These are phyloP conservation scores for Suillus bovinus DNA, from an alignment of 768 basidiomycete species.

Conservation along the genomic window DNA sequence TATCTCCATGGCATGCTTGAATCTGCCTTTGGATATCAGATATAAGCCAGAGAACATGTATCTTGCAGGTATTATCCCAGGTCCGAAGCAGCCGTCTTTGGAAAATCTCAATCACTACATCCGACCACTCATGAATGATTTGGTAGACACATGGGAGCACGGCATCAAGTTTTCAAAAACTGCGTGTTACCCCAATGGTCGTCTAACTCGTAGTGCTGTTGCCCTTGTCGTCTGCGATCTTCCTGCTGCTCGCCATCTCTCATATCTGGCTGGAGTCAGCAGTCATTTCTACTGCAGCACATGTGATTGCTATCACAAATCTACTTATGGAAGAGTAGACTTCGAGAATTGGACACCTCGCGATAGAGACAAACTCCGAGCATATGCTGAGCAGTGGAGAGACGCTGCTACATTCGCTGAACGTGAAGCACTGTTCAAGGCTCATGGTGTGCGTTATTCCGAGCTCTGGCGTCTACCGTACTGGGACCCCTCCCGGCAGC, in stretches of 20 bases:
- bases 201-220: slow-evolving; percentile 17
- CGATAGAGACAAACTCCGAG: slow-evolving; percentile 11
- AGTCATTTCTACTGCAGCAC: slow-evolving; percentile 30
- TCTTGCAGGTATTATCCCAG: no score
- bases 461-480: slow-evolving; percentile 20
- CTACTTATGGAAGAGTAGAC: slow-evolving; percentile 5
- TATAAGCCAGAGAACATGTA: no score
- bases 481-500: slow-evolving; percentile 17
- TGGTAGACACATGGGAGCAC: slow-evolving; percentile 16
- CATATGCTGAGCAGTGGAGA: slow-evolving; percentile 14
- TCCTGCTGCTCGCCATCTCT: slow-evolving; percentile 22
- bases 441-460: slow-evolving; percentile 18
- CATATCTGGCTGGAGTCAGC: slow-evolving; percentile 24
- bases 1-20: no score
- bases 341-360: slow-evolving; percentile 15
- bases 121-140: slow-evolving; percentile 10
- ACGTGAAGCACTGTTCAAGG: slow-evolving; percentile 8
- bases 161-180: slow-evolving; percentile 21
- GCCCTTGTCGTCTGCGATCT: slow-evolving; percentile 33
- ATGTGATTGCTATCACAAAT: slow-evolving; percentile 23
- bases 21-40: no score
- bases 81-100: no score
- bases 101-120: no score
- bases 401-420: slow-evolving; percentile 7
- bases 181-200: slow-evolving; percentile 11